Evolutionary conservation across 106 monocot genomes (phyloP).

Genomic region (Xerophyta viscosa): DNA sequence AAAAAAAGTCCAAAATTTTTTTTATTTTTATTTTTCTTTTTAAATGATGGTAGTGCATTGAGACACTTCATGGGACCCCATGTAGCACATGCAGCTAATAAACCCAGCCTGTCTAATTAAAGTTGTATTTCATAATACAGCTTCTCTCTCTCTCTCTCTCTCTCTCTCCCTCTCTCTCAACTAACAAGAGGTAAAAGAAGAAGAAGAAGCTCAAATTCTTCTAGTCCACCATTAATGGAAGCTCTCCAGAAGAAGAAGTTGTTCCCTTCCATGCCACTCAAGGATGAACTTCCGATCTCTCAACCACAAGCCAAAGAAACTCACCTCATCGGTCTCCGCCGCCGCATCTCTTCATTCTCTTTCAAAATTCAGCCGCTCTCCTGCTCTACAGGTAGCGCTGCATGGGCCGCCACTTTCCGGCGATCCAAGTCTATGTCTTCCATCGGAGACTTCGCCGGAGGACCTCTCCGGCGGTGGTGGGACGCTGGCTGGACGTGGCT

Average conservation of each 20-base stretch:
- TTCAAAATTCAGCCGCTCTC: slow-evolving; percentile 47
- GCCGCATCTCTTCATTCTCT: slow-evolving; percentile 73
- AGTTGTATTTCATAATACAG: neutral
- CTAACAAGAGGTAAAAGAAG: neutral
- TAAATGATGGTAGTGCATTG: too few relatives aligned
- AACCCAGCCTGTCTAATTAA: slow-evolving; percentile 31
- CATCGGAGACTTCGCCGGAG: slow-evolving; percentile 37
- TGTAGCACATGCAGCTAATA: slow-evolving; percentile 16
- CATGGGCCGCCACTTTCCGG: slow-evolving; percentile 48
- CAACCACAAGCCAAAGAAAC: slow-evolving; percentile 8
- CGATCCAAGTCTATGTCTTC: slow-evolving; percentile 73
- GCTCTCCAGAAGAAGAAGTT: slow-evolving; percentile 50
- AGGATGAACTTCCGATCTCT: slow-evolving; percentile 62
- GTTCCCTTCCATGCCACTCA: slow-evolving; percentile 50
- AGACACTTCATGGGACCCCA: slow-evolving; percentile 21
- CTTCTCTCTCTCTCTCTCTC: neutral
- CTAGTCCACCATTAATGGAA: slow-evolving; percentile 36
- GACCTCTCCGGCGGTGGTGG: slow-evolving; percentile 66
- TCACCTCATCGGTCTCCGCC: slow-evolving; percentile 37
- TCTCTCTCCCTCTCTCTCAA: neutral
- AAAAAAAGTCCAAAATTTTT: too few relatives aligned
- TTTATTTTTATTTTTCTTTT: too few relatives aligned
- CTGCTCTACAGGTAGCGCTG: slow-evolving; percentile 24
- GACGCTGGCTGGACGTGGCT: slow-evolving; percentile 59
- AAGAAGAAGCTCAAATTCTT: slow-evolving; percentile 9